Base-by-base conservation (phyloP, 768 basidiomycete genomes). In the Hemileccinum impolitum region DNA sequence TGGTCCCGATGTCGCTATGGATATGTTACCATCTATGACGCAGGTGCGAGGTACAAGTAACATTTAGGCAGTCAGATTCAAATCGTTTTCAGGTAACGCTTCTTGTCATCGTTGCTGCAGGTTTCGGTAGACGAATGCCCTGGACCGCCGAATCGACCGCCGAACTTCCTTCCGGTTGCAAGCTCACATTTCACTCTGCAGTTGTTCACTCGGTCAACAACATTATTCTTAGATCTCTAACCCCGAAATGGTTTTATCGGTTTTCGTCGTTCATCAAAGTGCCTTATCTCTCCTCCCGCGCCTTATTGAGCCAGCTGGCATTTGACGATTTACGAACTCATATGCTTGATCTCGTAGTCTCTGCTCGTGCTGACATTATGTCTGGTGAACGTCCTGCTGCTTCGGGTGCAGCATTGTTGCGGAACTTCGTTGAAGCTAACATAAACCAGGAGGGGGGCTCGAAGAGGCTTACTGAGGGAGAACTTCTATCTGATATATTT, bases 401-500 rank as follows among this genome's bases (percentile, higher is more conserved):
- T 25, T 55, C 51, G 7, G 64, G 72, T 21, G 64, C 73, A 26
- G 72, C 74, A 13, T 60, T 79, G 38, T 55, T 79, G 34, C 64
- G 67, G 18, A 75, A 74, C 50, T 57, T 79, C 21, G 75, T 79
- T 7, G 68, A 73, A 49, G 76, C 78, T 0, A 79, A 76, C 55
- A 73, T 75, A 68, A 53, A 58, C 6, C 63, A 70, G 44, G 69
- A 69, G 3, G 61, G 60, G 11, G 48, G 51, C 3, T 57, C 50
- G 11, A 54, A 68, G 47, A 66, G 51, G 48, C 45, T 79, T 30
- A 71, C 70, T 2, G 76, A 79, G 32, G 72, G 64, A 13, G 77
- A 79, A 46, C 47, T 79, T 12, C 53, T 78, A 6, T 78, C 76
- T 4, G 69, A 79, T 51, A 71, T 73, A 45, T 79, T 76, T 54